Evolutionary conservation across 2,329 filamentous ascomycete genomes (phyloP).

Genomic region (Exophiala dermatitidis): DNA sequence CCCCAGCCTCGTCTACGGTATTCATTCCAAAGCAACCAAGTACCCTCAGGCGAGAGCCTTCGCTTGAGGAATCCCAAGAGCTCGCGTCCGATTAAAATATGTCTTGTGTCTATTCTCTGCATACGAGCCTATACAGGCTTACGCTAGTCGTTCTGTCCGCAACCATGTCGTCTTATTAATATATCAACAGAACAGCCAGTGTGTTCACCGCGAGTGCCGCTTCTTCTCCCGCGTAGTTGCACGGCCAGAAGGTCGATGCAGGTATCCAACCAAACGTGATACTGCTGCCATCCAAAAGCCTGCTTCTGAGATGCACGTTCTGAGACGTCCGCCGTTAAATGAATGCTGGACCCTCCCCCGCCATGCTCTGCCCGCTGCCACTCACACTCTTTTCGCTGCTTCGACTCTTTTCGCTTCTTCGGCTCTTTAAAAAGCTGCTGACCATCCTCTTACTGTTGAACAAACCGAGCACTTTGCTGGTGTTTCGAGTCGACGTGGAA

Average conservation of each 20-base stretch:
- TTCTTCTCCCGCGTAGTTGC: neutral
- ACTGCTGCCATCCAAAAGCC: neutral
- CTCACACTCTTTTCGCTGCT: slow-evolving; percentile 1
- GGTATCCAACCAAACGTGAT: neutral
- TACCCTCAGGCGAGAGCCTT: no score
- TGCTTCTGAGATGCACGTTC: neutral
- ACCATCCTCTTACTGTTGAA: slow-evolving; percentile 26
- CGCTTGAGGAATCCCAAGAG: no score
- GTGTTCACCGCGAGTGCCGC: neutral
- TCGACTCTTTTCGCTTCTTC: slow-evolving; percentile 5
- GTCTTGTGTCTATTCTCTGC: neutral
- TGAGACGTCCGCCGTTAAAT: slow-evolving; percentile 1
- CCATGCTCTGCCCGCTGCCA: slow-evolving; percentile 7
- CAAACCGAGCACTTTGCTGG: slow-evolving; percentile 14
- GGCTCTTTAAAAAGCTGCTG: slow-evolving; percentile 27
- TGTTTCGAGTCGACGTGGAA: slow-evolving; percentile 5
- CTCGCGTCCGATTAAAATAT: no score
- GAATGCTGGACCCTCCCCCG: slow-evolving; percentile 11
- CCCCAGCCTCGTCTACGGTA: neutral
- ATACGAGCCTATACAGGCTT: neutral
- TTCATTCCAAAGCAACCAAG: neutral
- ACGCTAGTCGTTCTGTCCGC: neutral
- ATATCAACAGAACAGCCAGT: neutral
- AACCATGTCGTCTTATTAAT: neutral
- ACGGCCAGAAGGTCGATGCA: neutral